Conservation (phyloP, 345 rosid species). For the Rhodamnia rubescens region DNA sequence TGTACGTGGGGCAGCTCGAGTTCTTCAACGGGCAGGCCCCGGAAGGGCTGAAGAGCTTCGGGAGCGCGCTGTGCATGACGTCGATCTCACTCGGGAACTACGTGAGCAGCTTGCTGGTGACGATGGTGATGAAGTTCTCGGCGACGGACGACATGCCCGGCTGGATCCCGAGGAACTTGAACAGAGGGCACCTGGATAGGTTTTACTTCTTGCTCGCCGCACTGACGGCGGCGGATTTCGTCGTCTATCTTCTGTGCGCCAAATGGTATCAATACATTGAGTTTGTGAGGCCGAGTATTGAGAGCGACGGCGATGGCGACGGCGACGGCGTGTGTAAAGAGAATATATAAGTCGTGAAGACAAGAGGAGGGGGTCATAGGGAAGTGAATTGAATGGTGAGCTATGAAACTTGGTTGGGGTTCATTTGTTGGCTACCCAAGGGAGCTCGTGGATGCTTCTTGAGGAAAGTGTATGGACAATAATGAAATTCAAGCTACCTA, state of each 20-base stretch:
- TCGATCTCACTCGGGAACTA: slow-evolving; percentile 93
- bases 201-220: slow-evolving; percentile 87
- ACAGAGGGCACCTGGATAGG: slow-evolving; percentile 80
- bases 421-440: not conserved
- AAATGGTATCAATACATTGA: slow-evolving; percentile 68
- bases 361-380: not conserved
- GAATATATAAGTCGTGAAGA: not conserved
- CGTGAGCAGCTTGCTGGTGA: slow-evolving; percentile 76
- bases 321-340: not conserved
- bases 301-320: not conserved
- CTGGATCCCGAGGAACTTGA: slow-evolving; percentile 90
- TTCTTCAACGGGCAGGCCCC: slow-evolving; percentile 94
- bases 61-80: slow-evolving; percentile 93
- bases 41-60: slow-evolving; percentile 87
- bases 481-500: not conserved
- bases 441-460: not conserved
- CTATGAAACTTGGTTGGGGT: not conserved
- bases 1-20: slow-evolving; percentile 95
- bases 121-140: slow-evolving; percentile 74
- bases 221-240: slow-evolving; percentile 56
- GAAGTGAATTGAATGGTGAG: not conserved
- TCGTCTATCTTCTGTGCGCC: slow-evolving; percentile 49
- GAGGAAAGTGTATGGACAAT: not conserved
- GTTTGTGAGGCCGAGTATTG: slow-evolving; percentile 27
- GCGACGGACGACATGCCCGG: slow-evolving; percentile 61